Base-by-base conservation (phyloP, 306 rosid species). In the Ammopiptanthus mongolicus region DNA sequence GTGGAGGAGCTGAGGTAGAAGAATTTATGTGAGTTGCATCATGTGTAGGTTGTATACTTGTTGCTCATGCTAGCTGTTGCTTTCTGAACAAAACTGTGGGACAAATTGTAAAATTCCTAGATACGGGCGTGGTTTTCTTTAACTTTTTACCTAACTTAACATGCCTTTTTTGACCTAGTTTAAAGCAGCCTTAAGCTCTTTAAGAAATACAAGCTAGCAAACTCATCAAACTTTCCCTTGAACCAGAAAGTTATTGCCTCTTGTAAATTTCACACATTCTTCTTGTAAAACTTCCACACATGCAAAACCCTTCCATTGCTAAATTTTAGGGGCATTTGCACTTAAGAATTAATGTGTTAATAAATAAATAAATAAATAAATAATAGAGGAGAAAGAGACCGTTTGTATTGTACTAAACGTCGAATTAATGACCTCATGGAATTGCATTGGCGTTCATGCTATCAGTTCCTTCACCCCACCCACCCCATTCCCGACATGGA, bases 61-160 rank as follows among this genome's bases (percentile, higher is more conserved):
- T 53, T 5, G 53, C 34, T 36, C 41, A 33, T 79, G 69, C 48
- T 72, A 73, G 74, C 76, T 41, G 78, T 82, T 71, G 71, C 71
- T 83, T 78, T 81, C 76, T 19, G 31, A 53, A 75, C 60, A 81
- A 78, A 83, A 80, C 87, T 17, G 58, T 78, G 91, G 84, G 85
- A 57, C 71, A 65, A 46, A 5, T 53, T 70, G 60, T 61, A 11
- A 65, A 57, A 19, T 73, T 72, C 59, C 56, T 51, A 71, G 60
- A 65, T 18, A 21, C 3, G n/a, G 5, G 18, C 11, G 69, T 77
- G 64, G 71, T 82, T 80, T 80, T 52, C 37, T 36, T 57, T 60
- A 36, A 67, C 19, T 62, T 64, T 65, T 79, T 34, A 61, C 75
- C 37, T 36, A 11, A 57, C 13, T 48, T 68, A 36, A 11, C 18